Base-by-base conservation (phyloP, 768 basidiomycete species). In the Kwoniella sp. region DNA sequence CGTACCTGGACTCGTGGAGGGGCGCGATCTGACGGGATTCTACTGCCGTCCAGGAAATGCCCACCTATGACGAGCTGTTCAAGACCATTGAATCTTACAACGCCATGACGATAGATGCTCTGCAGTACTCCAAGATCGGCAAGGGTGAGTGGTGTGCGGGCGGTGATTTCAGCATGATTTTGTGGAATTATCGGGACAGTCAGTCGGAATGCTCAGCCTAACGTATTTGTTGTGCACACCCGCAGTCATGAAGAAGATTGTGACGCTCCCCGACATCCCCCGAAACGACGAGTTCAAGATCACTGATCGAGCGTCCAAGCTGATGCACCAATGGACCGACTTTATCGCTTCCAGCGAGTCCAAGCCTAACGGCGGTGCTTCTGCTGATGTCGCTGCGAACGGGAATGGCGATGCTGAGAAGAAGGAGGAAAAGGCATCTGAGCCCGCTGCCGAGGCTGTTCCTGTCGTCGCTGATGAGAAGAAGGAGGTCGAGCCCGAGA, bases 211-310 rank as follows among this genome's bases (percentile, higher is more conserved):
- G 34, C 34, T 34, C 7, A 34, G 20, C 4, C 11, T 2, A 22
- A 12, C 28, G 13, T 15, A 9, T 50, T 25, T 45, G 23, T 57
- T 15, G 25, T 86, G 80, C n/a, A n/a, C n/a, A n/a, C n/a, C n/a
- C n/a, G 89, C 89, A 83, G 91, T 93, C 34, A 91, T 93, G 90
- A 90, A 90, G 72, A 90, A 91, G 81, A 90, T 93, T 72, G 83
- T 87, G 28, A 83, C 85, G 7, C 84, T 90, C 8, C 50, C 79
- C 4, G 80, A 82, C 37, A 86, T 91, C 22, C 89, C 90, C 4
- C 83, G 83, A 41, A 84, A 87, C 67, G 84, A 86, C 55, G 87
- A 91, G 73, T 86, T 87, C 83, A 84, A 87, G 67, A 89, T 92
- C 83, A 85, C 86, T 31, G 85, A 87, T 7, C 87, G 91, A 26